Evolutionary conservation across 2,329 filamentous ascomycete species (phyloP).

Genomic region (Trichoderma atroviride): DNA sequence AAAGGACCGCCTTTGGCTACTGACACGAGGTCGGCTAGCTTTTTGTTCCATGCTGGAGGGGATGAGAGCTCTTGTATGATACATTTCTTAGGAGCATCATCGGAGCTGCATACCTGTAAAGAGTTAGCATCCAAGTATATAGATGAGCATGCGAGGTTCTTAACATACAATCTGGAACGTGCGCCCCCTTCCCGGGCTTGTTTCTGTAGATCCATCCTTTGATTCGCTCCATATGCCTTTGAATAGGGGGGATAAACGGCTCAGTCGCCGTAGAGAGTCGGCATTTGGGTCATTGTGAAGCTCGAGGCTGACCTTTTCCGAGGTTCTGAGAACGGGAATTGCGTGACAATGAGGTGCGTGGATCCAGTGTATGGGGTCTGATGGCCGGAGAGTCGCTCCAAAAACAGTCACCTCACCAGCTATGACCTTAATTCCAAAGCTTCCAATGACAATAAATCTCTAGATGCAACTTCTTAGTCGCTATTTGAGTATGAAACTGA

Average conservation of each 20-base stretch:
- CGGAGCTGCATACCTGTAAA: constrained; percentile 55
- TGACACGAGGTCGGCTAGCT: constrained; percentile 50
- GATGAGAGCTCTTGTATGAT: constrained; percentile 58
- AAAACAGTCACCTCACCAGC: constrained; percentile 66
- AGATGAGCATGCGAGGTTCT: neutral
- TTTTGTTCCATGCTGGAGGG: constrained; percentile 63
- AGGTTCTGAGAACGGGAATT: constrained; percentile 65
- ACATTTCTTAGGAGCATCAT: constrained; percentile 53
- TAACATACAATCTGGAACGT: constrained; percentile 56
- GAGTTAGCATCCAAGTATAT: constrained; percentile 31
- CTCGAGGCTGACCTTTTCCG: constrained; percentile 55
- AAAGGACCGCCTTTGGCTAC: constrained; percentile 41
- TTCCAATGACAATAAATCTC: constrained; percentile 67
- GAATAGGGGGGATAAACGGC: constrained; percentile 66
- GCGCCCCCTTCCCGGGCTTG: constrained; percentile 28
- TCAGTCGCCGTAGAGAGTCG: constrained; percentile 55
- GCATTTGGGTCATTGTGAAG: constrained; percentile 57
- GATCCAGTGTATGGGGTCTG: constrained; percentile 55
- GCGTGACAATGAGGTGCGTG: constrained; percentile 71
- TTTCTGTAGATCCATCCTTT: constrained; percentile 26
- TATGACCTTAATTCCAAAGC: constrained; percentile 65
- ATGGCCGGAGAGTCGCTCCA: constrained; percentile 62
- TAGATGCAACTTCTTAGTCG: constrained; percentile 35
- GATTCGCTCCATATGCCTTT: constrained; percentile 65
- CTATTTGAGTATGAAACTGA: neutral